phyloP scores from a whole-genome alignment of 2,329 filamentous ascomycete genomes.

The Ceratocystis destructans region DNA sequence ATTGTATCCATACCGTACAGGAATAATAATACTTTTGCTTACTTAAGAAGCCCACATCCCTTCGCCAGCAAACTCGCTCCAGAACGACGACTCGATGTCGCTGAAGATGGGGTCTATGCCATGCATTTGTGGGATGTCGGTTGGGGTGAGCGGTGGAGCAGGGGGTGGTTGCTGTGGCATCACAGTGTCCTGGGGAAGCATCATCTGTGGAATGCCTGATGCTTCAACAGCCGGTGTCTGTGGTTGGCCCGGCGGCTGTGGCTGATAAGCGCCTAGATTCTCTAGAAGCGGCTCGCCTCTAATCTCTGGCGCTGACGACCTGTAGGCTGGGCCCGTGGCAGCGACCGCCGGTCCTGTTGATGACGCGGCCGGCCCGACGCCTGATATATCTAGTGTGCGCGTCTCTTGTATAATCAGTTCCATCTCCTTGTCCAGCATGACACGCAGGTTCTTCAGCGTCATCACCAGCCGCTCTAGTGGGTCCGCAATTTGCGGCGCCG shows the following conservation, averaged over 20 bases:
- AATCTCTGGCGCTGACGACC: not conserved
- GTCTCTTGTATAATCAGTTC: conserved; percentile 9
- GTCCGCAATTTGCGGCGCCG: conserved; percentile 10
- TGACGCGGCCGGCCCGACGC: not conserved
- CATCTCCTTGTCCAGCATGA: conserved; percentile 18
- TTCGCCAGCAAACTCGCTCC: conserved; percentile 27
- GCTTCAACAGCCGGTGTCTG: conserved; percentile 15
- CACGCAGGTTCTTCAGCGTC: conserved; percentile 16
- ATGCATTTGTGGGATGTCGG: conserved; percentile 3
- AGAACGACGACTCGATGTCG: conserved; percentile 13
- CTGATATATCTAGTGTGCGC: not conserved
- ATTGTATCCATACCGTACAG: not conserved
- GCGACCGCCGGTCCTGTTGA: not conserved
- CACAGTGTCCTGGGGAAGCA: not conserved
- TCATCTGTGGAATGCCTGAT: not conserved
- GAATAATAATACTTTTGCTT: not conserved
- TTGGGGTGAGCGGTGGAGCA: not conserved
- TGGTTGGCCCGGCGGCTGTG: conserved; percentile 4
- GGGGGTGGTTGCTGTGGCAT: not conserved
- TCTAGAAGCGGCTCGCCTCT: not conserved
- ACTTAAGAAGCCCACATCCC: conserved; percentile 25
- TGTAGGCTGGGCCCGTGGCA: not conserved
- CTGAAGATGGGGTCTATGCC: conserved; percentile 33
- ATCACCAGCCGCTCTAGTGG: conserved; percentile 19
- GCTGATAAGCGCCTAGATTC: not conserved